Conservation (phyloP, 305 asterid species). For the Rubia balearica region DNA sequence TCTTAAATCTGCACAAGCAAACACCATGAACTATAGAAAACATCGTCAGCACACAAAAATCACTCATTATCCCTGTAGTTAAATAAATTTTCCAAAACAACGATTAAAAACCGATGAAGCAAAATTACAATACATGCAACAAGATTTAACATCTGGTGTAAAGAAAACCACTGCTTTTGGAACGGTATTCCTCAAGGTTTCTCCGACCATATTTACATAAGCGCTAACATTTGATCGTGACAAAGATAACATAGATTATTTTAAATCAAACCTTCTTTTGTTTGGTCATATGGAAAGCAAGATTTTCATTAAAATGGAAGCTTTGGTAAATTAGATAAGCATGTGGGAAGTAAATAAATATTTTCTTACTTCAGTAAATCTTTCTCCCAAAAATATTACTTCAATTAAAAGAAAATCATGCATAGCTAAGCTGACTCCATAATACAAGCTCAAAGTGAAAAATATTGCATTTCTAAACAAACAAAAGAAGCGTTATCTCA, state of each 20-base stretch:
- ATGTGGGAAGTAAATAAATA: neutral
- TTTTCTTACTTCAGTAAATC: neutral
- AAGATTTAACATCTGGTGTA: too few species aligned
- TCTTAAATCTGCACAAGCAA: slow-evolving; percentile 95
- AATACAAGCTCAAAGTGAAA: neutral
- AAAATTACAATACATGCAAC: too few species aligned
- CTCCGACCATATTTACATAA: slow-evolving; percentile 78
- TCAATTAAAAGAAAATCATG: neutral
- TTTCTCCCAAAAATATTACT: neutral
- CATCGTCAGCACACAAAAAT: slow-evolving; percentile 27
- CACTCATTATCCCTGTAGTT: slow-evolving; percentile 6
- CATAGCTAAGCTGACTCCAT: neutral
- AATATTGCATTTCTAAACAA: neutral
- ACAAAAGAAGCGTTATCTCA: slow-evolving; percentile 4
- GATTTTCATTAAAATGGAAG: neutral
- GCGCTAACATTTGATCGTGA: slow-evolving; percentile 80
- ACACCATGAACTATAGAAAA: slow-evolving; percentile 85
- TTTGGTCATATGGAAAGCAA: neutral
- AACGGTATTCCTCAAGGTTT: slow-evolving; percentile 64
- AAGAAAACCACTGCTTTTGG: slow-evolving; percentile 89
- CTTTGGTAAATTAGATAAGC: neutral
- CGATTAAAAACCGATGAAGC: too few species aligned
- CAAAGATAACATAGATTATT: slow-evolving; percentile 12
- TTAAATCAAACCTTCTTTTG: neutral
- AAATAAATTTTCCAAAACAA: neutral